Evolutionary conservation across 1,284 basidiomycete genomes (phyloP).

Genomic region (Fistulina hepatica): DNA sequence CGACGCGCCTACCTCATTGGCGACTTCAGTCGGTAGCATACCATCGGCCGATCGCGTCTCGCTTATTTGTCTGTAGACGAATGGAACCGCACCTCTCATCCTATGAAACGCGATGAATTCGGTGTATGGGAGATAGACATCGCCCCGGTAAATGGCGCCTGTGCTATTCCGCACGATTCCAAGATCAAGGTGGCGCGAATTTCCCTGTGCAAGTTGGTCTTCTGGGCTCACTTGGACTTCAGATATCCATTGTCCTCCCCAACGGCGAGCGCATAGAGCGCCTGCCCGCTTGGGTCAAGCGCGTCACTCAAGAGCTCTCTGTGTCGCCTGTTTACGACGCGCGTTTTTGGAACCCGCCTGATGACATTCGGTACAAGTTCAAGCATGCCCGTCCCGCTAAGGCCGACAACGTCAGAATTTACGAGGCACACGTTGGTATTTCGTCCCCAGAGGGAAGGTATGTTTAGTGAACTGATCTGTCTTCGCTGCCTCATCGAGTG

Average conservation of each 20-base stretch:
- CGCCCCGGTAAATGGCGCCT: slow-evolving; percentile 62
- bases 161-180: slow-evolving; percentile 87
- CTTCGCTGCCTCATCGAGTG: no score
- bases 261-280: slow-evolving; percentile 80
- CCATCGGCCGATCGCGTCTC: slow-evolving; percentile 6
- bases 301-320: slow-evolving; percentile 87
- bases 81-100: slow-evolving; percentile 80
- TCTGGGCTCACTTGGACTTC: background rate
- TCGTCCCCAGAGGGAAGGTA: slow-evolving; percentile 79
- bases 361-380: slow-evolving; percentile 64
- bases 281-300: slow-evolving; percentile 86
- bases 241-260: slow-evolving; percentile 81
- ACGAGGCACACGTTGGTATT: slow-evolving; percentile 97
- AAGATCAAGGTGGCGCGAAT: slow-evolving; percentile 66
- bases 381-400: slow-evolving; percentile 67
- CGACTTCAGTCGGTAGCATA: slow-evolving; percentile 77
- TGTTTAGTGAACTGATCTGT: no score
- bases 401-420: slow-evolving; percentile 73
- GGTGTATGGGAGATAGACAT: slow-evolving; percentile 89
- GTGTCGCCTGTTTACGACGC: slow-evolving; percentile 93
- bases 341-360: slow-evolving; percentile 95
- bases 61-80: slow-evolving; percentile 43
- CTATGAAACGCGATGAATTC: slow-evolving; percentile 79
- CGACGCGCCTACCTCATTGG: slow-evolving; percentile 78
- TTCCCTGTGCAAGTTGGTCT: background rate